Percentiles rank a stretch among this genome's conserved stretches.
phyloP scores from a whole-genome alignment of 768 basidiomycete genomes.

The Glaciozyma martinii region DNA sequence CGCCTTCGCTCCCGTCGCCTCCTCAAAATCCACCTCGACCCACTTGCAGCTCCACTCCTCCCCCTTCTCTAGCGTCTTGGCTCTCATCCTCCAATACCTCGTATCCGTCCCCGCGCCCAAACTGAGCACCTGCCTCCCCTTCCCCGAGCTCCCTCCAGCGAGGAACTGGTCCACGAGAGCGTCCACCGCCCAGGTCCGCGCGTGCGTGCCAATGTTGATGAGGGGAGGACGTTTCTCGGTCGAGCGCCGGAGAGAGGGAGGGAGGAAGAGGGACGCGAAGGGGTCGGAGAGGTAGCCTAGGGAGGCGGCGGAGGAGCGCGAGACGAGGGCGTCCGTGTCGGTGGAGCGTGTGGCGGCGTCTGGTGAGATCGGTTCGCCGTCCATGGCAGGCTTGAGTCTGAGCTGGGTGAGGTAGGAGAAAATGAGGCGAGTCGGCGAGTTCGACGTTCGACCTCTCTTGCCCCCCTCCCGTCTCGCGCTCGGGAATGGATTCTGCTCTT shows the following conservation, averaged over 20 bases:
- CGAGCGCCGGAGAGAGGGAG: slow-evolving; percentile 43
- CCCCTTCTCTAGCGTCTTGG: neutral
- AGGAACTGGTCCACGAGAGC: slow-evolving; percentile 41
- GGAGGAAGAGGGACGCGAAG: slow-evolving; percentile 42
- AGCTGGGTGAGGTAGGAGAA: neutral
- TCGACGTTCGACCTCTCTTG: neutral
- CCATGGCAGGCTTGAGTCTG: too few species aligned
- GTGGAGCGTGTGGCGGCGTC: slow-evolving; percentile 51
- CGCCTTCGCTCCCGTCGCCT: slow-evolving; percentile 72
- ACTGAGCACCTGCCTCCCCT: slow-evolving; percentile 71
- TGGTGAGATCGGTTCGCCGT: neutral
- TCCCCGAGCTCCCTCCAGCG: slow-evolving; percentile 64
- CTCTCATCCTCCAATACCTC: slow-evolving; percentile 76
- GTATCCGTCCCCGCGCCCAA: slow-evolving; percentile 93
- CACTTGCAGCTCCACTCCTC: slow-evolving; percentile 35
- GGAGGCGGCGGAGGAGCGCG: slow-evolving; percentile 68
- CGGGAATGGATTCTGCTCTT: too few species aligned
- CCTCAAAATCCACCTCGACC: slow-evolving; percentile 84
- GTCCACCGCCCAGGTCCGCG: slow-evolving; percentile 68
- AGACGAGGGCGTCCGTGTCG: slow-evolving; percentile 70
- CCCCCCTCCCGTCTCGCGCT: too few species aligned
- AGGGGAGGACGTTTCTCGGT: slow-evolving; percentile 62
- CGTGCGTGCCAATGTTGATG: slow-evolving; percentile 90
- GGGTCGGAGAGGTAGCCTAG: slow-evolving; percentile 24
- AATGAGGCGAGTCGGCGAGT: neutral